These are phyloP conservation scores for Besnoitia besnoiti DNA, from an alignment of 169 alveolate species.

Conservation along the genomic window DNA sequence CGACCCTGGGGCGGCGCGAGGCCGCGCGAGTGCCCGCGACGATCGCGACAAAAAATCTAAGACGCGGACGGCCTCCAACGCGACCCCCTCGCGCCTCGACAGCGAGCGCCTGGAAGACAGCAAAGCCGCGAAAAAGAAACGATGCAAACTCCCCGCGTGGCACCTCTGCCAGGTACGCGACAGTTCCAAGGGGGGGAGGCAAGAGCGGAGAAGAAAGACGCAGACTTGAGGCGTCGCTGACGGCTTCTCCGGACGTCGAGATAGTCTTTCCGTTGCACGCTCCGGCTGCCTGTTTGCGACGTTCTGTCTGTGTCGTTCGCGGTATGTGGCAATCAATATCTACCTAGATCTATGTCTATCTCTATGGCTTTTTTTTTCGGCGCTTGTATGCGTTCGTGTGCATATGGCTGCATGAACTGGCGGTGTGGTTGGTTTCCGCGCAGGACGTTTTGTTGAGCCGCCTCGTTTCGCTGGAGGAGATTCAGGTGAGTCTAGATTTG, in stretches of 20 bases:
- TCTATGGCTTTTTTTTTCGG: too few species aligned
- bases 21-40: neutral
- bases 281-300: too few species aligned
- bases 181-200: neutral
- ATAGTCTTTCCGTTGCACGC: too few species aligned
- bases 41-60: too few species aligned
- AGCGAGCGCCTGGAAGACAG: neutral
- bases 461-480: slow-evolving; percentile 51
- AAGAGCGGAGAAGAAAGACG: neutral
- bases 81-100: neutral
- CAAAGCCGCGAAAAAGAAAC: neutral
- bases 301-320: too few species aligned
- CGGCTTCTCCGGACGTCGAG: too few species aligned
- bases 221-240: neutral
- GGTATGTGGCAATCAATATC: too few species aligned
- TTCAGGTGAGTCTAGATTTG: slow-evolving; percentile 39
- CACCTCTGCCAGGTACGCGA: slow-evolving; percentile 11
- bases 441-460: slow-evolving; percentile 60
- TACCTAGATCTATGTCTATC: too few species aligned
- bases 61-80: too few species aligned
- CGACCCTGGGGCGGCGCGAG: neutral
- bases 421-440: neutral
- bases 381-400: too few species aligned
- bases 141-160: neutral
- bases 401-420: too few species aligned